phyloP scores from a whole-genome alignment of 768 basidiomycete genomes.

The Dictyophora rubrovolvata region DNA sequence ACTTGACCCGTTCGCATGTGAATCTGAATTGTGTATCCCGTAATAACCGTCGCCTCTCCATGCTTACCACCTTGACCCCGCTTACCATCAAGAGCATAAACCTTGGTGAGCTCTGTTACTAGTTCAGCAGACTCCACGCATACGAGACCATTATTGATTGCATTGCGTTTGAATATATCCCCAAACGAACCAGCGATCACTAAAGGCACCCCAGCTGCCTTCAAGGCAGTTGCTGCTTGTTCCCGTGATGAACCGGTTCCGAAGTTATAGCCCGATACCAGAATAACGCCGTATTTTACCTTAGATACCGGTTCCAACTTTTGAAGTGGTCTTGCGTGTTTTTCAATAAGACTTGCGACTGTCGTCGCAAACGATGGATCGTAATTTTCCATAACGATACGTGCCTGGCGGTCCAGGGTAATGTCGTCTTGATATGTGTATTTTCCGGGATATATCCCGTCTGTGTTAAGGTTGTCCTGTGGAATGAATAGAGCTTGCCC shows the following conservation, averaged over 20 bases:
- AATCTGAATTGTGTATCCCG: slow-evolving; percentile 53
- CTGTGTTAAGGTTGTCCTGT: slow-evolving; percentile 96
- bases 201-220: slow-evolving; percentile 83
- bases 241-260: slow-evolving; percentile 98
- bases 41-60: slow-evolving; percentile 79
- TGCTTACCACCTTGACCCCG: slow-evolving; percentile 65
- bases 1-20: slow-evolving; percentile 65
- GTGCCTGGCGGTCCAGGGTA: slow-evolving; percentile 85
- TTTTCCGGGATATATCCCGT: slow-evolving; percentile 97
- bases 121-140: slow-evolving; percentile 90
- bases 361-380: slow-evolving; percentile 75
- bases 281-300: slow-evolving; percentile 55
- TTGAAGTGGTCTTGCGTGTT: slow-evolving; percentile 12
- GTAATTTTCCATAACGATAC: slow-evolving; percentile 99
- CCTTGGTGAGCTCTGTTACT: slow-evolving; percentile 68
- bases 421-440: slow-evolving; percentile 99
- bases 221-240: slow-evolving; percentile 96
- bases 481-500: slow-evolving; percentile 89
- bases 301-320: slow-evolving; percentile 14
- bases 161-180: slow-evolving; percentile 98
- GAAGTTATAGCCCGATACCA: slow-evolving; percentile 95
- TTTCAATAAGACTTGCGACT: slow-evolving; percentile 41
- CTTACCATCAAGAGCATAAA: slow-evolving; percentile 62
- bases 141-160: slow-evolving; percentile 96
- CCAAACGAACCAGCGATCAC: slow-evolving; percentile 98